Conservation (phyloP, 768 basidiomycete species). For the Boletus rex-veris region DNA sequence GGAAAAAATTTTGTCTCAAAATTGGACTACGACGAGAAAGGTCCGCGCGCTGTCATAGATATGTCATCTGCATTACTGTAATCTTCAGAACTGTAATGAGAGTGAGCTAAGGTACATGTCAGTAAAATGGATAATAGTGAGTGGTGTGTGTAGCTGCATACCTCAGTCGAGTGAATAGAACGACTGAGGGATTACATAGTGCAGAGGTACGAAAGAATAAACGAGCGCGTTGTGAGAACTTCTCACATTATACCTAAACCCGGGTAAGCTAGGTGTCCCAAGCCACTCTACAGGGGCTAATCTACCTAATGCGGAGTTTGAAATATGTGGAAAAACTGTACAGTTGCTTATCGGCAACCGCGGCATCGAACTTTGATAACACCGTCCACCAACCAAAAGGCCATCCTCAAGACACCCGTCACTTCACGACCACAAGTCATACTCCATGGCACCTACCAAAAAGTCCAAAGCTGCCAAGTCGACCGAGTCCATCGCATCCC, state of each 20-base stretch:
- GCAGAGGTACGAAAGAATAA: no score
- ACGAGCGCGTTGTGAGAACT: no score
- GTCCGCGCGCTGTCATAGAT: constrained; percentile 73
- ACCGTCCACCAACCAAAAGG: not conserved
- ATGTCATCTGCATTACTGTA: constrained; percentile 74
- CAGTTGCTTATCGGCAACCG: constrained; percentile 19
- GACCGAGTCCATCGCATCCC: constrained; percentile 89
- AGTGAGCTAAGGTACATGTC: no score
- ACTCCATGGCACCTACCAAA: constrained; percentile 89
- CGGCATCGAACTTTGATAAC: constrained; percentile 15
- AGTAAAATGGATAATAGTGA: no score
- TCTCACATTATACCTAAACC: no score
- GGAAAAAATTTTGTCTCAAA: constrained; percentile 76
- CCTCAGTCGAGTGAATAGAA: no score
- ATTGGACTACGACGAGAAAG: constrained; percentile 67
- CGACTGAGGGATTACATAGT: no score
- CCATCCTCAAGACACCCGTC: constrained; percentile 13
- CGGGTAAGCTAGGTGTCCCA: no score
- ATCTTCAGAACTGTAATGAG: not conserved
- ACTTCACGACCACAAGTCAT: constrained; percentile 17
- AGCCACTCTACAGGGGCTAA: not conserved
- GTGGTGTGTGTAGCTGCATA: no score
- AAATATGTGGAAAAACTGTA: constrained; percentile 28
- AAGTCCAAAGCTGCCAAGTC: constrained; percentile 94
- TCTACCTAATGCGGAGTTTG: constrained; percentile 20